These are phyloP conservation scores for Nowakowskiella sp. DNA, from an alignment of 192 early-diverging fungal genomes.

Conservation along the genomic window DNA sequence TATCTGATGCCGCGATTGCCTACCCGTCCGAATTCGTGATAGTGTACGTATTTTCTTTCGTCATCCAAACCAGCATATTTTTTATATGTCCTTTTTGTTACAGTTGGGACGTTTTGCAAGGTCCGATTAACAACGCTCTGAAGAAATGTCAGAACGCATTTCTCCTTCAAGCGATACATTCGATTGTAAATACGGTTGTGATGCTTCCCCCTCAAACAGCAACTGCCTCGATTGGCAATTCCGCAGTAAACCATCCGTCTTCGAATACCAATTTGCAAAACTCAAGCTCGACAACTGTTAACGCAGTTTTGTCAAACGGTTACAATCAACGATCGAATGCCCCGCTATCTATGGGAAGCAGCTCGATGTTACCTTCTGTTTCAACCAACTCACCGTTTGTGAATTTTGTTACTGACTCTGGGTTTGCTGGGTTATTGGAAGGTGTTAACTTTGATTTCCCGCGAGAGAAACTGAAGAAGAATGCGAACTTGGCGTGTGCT, in stretches of 20 bases:
- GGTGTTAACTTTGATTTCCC: conserved; percentile 5
- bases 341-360: background rate
- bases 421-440: conserved; percentile 16
- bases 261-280: too few species aligned
- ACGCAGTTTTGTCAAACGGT: too few species aligned
- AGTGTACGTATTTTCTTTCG: conserved; percentile 48
- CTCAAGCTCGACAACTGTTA: too few species aligned
- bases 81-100: conserved; percentile 2
- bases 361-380: background rate
- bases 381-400: background rate
- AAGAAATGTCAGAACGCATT: conserved; percentile 53
- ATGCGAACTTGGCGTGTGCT: conserved; percentile 17
- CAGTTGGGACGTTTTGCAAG: conserved; percentile 61
- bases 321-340: conserved; percentile 1
- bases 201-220: conserved; percentile 22
- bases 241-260: too few species aligned
- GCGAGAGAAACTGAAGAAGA: conserved; percentile 9
- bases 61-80: conserved; percentile 7
- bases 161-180: conserved; percentile 63
- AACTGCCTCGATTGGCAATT: too few species aligned
- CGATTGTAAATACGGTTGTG: conserved; percentile 60
- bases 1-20: conserved; percentile 63
- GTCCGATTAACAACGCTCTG: conserved; percentile 67
- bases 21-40: conserved; percentile 66
- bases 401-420: conserved; percentile 2